Percentiles rank a stretch among this genome's conserved stretches.
Evolutionary conservation across 306 rosid species (phyloP).

Genomic region (Gynostemma pentaphyllum): DNA sequence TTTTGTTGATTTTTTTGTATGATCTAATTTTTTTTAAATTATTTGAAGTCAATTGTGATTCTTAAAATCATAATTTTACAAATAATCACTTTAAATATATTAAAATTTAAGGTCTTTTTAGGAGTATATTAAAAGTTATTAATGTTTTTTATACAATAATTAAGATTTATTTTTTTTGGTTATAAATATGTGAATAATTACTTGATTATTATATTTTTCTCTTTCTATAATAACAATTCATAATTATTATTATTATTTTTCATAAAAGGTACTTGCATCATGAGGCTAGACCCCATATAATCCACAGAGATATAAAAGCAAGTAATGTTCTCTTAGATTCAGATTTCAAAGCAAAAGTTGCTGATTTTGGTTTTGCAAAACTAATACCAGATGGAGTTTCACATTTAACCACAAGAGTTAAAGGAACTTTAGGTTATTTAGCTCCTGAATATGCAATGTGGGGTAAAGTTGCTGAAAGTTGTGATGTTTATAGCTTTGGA

Average conservation of each 20-base stretch:
- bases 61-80: too few species aligned
- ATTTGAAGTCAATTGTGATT: too few species aligned
- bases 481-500: conserved; percentile 88
- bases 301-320: conserved; percentile 85
- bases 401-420: conserved; percentile 76
- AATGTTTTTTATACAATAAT: too few species aligned
- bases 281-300: conserved; percentile 67
- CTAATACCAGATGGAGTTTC: conserved; percentile 70
- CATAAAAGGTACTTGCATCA: conserved; percentile 88
- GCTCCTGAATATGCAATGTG: conserved; percentile 98
- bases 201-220: too few species aligned
- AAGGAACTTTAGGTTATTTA: conserved; percentile 81
- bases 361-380: conserved; percentile 92
- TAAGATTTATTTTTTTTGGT: neutral
- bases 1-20: too few species aligned
- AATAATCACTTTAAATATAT: too few species aligned
- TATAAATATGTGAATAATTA: neutral
- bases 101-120: too few species aligned
- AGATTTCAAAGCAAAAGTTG: conserved; percentile 69
- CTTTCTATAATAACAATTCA: too few species aligned
- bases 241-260: too few species aligned
- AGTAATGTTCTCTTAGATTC: conserved; percentile 69
- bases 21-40: too few species aligned
- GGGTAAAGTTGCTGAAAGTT: conserved; percentile 77
- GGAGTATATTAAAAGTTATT: too few species aligned